phyloP scores from a whole-genome alignment of 23 red algal genomes.

The Chondrus crispus region DNA sequence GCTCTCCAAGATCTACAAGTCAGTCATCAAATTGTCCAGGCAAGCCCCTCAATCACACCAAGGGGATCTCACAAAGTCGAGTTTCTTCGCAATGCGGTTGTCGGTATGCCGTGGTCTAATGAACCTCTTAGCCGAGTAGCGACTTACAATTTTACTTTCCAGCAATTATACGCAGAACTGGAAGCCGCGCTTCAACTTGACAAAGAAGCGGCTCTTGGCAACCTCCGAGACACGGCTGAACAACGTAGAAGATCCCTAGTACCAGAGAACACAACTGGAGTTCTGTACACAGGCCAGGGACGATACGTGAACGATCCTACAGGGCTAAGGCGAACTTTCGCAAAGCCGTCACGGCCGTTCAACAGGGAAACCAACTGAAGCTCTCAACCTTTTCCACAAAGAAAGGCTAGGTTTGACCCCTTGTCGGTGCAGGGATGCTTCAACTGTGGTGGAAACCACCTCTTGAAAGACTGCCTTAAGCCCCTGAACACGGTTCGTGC shows the following conservation, averaged over 20 bases:
- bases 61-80: not conserved
- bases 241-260: not conserved
- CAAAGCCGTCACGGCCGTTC: not conserved
- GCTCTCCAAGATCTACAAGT: not conserved
- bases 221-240: not conserved
- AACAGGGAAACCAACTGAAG: too few species aligned
- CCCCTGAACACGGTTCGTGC: not conserved
- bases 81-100: not conserved
- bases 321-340: not conserved
- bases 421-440: not conserved
- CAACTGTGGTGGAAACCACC: not conserved
- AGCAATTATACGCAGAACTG: not conserved
- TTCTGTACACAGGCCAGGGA: not conserved
- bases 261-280: not conserved
- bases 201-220: not conserved
- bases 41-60: not conserved
- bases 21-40: not conserved
- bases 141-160: not conserved
- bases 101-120: not conserved
- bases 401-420: not conserved
- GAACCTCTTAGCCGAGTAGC: not conserved
- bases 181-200: not conserved
- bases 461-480: not conserved
- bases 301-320: not conserved
- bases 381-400: too few species aligned